These are phyloP conservation scores for Fusarium nurragi DNA, from an alignment of 2,329 filamentous ascomycete species.

Conservation along the genomic window DNA sequence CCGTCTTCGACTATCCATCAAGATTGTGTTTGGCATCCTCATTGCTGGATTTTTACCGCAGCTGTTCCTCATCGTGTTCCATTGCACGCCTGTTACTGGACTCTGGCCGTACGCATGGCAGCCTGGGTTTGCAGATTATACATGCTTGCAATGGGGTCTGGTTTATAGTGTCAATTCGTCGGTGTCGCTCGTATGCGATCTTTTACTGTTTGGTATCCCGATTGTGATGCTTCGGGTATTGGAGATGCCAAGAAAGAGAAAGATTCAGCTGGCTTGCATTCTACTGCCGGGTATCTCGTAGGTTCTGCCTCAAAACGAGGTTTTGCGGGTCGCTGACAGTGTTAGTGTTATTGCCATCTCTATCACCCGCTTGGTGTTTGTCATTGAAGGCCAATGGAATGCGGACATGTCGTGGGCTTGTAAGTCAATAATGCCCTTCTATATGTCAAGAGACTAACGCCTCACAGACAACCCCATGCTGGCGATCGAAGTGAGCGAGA, in stretches of 20 bases:
- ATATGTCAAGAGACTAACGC: neutral
- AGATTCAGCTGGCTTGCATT: conserved; percentile 59
- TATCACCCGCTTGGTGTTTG: conserved; percentile 56
- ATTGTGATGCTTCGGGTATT: conserved; percentile 58
- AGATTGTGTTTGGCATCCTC: conserved; percentile 49
- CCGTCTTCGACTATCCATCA: conserved; percentile 50
- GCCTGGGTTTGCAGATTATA: conserved; percentile 51
- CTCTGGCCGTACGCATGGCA: conserved; percentile 64
- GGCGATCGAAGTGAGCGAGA: conserved; percentile 60
- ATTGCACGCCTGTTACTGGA: conserved; percentile 60
- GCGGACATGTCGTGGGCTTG: conserved; percentile 60
- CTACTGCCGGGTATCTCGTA: conserved; percentile 60
- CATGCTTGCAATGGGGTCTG: conserved; percentile 59
- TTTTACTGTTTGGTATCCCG: conserved; percentile 61
- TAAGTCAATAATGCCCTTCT: neutral
- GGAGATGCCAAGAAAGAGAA: conserved; percentile 55
- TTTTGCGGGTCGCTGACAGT: conserved; percentile 1
- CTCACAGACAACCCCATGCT: conserved; percentile 56
- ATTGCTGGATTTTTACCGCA: conserved; percentile 58
- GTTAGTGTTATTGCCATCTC: conserved; percentile 60
- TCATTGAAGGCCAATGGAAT: conserved; percentile 58
- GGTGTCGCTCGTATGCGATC: conserved; percentile 59
- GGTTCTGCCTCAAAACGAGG: conserved; percentile 31
- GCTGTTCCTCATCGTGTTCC: conserved; percentile 60
- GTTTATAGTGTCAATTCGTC: conserved; percentile 62